Evolutionary conservation across 345 rosid genomes (phyloP).

Genomic region (Carallia pectinifolia): DNA sequence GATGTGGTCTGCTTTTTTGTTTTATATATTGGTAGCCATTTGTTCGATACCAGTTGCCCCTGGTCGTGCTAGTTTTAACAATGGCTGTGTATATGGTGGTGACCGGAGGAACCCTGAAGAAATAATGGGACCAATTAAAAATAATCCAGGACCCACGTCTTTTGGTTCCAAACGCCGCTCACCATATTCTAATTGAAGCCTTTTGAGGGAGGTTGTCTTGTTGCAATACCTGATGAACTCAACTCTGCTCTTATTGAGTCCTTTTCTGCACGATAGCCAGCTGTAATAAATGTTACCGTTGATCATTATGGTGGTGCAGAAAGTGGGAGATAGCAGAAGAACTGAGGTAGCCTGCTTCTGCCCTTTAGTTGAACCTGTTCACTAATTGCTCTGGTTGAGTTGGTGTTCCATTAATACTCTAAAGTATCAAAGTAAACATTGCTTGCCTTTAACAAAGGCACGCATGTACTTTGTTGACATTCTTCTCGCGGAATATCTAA

Average conservation of each 20-base stretch:
- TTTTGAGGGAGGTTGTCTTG: slow-evolving; percentile 91
- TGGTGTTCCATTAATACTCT: no score
- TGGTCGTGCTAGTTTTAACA: slow-evolving; percentile 88
- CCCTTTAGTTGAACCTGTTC: background rate
- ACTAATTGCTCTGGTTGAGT: background rate
- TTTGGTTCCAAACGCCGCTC: slow-evolving; percentile 53
- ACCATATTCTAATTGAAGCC: slow-evolving; percentile 77
- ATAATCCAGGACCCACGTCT: slow-evolving; percentile 92
- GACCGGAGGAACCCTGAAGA: slow-evolving; percentile 85
- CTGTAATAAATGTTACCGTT: slow-evolving; percentile 70
- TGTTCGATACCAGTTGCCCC: slow-evolving; percentile 76
- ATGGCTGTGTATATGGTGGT: slow-evolving; percentile 47
- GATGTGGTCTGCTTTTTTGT: background rate
- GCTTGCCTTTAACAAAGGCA: no score
- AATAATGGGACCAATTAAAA: slow-evolving; percentile 70
- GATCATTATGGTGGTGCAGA: slow-evolving; percentile 94
- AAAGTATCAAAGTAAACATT: no score
- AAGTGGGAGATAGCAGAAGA: slow-evolving; percentile 93
- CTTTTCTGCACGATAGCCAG: slow-evolving; percentile 66
- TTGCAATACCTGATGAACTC: slow-evolving; percentile 74
- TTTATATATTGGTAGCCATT: slow-evolving; percentile 48
- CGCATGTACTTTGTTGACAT: no score
- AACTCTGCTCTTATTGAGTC: slow-evolving; percentile 70
- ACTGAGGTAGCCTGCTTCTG: slow-evolving; percentile 37
- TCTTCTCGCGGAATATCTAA: no score